Evolutionary conservation across 257 asterid genomes (phyloP).

Genomic region (Verbena officinalis): DNA sequence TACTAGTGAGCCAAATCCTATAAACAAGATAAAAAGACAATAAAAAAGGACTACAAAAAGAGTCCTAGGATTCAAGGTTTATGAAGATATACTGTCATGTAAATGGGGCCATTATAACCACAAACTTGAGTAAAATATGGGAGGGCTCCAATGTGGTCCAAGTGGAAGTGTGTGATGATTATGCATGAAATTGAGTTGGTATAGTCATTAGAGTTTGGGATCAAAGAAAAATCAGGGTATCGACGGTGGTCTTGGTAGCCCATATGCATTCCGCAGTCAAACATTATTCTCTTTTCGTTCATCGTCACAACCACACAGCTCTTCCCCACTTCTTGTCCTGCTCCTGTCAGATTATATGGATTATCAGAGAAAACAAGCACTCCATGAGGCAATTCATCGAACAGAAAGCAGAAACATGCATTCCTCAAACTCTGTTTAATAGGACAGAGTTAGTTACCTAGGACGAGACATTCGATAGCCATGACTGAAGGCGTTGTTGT

Average conservation of each 20-base stretch:
- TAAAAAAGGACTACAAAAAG: background rate
- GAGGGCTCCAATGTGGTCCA: constrained; percentile 97
- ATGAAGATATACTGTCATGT: constrained; percentile 78
- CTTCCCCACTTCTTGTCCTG: constrained; percentile 98
- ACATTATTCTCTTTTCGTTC: constrained; percentile 85
- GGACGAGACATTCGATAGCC: constrained; percentile 54
- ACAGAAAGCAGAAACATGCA: constrained; percentile 9
- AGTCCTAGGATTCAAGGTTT: background rate
- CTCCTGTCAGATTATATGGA: constrained; percentile 52
- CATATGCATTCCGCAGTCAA: constrained; percentile 98
- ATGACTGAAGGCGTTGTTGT: constrained; percentile 17
- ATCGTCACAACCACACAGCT: constrained; percentile 87
- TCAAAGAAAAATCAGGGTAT: constrained; percentile 79
- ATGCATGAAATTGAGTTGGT: constrained; percentile 69
- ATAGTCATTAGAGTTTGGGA: constrained; percentile 54
- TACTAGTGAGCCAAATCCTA: background rate
- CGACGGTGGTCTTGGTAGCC: constrained; percentile 68
- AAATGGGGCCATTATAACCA: constrained; percentile 92
- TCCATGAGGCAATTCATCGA: constrained; percentile 20
- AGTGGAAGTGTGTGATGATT: constrained; percentile 86
- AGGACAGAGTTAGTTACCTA: constrained; percentile 37
- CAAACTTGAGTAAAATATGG: constrained; percentile 95
- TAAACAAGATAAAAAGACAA: background rate
- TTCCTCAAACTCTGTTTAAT: background rate
- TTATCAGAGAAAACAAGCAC: background rate